Conservation (phyloP, 2,329 filamentous ascomycete species). For the Arachnomyces sp. region DNA sequence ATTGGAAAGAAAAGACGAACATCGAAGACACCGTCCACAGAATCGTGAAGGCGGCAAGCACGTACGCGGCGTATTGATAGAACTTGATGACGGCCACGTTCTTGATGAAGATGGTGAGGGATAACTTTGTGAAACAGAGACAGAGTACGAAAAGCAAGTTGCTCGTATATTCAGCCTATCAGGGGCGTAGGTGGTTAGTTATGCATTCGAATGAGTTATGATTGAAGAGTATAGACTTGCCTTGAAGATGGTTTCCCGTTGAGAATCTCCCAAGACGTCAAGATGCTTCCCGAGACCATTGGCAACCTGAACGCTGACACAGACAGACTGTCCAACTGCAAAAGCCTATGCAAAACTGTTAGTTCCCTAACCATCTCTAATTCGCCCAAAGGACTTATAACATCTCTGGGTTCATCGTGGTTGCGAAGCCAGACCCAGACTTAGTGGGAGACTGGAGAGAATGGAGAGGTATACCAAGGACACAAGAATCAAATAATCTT, state of each 20-base stretch:
- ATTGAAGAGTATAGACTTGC: constrained; percentile 1
- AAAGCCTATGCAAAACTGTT: background rate
- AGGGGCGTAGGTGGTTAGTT: background rate
- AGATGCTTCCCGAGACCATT: constrained; percentile 9
- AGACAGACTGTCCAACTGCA: constrained; percentile 8
- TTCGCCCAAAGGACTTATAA: background rate
- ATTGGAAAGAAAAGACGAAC: constrained; percentile 10
- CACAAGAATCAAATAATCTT: constrained; percentile 10
- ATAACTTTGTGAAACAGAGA: constrained; percentile 22
- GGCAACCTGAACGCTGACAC: constrained; percentile 5
- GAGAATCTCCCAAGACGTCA: constrained; percentile 4
- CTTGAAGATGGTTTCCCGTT: constrained; percentile 6
- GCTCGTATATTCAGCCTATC: constrained; percentile 20
- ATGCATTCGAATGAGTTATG: background rate
- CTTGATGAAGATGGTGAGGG: constrained; percentile 19
- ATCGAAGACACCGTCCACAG: constrained; percentile 10
- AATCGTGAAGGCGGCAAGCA: constrained; percentile 5
- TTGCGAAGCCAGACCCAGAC: background rate
- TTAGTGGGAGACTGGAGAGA: too few relatives aligned
- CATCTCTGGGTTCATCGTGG: too few relatives aligned
- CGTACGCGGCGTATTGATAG: constrained; percentile 7
- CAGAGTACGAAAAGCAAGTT: constrained; percentile 18
- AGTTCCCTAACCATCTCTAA: too few relatives aligned
- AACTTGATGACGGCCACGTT: constrained; percentile 13
- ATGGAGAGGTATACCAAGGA: constrained; percentile 5